Conservation (phyloP, 306 rosid genomes). For the Sechiopsis laciniata region DNA sequence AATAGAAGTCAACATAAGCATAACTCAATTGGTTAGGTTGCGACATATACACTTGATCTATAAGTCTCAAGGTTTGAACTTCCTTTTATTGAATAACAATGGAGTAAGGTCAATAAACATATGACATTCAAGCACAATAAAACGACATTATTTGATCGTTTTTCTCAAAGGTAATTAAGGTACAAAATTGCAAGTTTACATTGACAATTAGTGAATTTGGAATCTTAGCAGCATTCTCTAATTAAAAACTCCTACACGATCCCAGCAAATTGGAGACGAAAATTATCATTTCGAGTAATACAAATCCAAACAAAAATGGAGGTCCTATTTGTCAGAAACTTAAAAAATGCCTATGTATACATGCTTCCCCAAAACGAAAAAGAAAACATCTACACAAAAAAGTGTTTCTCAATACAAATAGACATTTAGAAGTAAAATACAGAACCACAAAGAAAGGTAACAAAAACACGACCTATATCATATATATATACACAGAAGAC, state of each 20-base stretch:
- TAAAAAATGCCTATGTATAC: too few relatives aligned
- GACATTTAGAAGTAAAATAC: background rate
- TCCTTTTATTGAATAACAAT: too few relatives aligned
- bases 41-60: too few relatives aligned
- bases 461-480: background rate
- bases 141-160: too few relatives aligned
- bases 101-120: too few relatives aligned
- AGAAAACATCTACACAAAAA: too few relatives aligned
- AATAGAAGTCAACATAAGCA: too few relatives aligned
- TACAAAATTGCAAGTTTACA: background rate
- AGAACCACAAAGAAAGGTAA: background rate
- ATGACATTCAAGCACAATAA: too few relatives aligned
- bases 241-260: background rate
- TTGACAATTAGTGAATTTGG: background rate
- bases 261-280: background rate
- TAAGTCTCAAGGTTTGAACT: too few relatives aligned
- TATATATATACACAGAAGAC: conserved; percentile 16
- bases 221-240: background rate
- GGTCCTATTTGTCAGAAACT: background rate
- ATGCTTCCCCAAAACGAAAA: too few relatives aligned
- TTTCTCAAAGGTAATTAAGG: background rate
- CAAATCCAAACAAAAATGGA: conserved; percentile 7
- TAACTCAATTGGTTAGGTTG: too few relatives aligned
- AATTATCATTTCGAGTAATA: conserved; percentile 1
- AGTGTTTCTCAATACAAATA: background rate